These are phyloP conservation scores for Xerocomus nothofagi DNA, from an alignment of 1,284 basidiomycete genomes.

Conservation along the genomic window DNA sequence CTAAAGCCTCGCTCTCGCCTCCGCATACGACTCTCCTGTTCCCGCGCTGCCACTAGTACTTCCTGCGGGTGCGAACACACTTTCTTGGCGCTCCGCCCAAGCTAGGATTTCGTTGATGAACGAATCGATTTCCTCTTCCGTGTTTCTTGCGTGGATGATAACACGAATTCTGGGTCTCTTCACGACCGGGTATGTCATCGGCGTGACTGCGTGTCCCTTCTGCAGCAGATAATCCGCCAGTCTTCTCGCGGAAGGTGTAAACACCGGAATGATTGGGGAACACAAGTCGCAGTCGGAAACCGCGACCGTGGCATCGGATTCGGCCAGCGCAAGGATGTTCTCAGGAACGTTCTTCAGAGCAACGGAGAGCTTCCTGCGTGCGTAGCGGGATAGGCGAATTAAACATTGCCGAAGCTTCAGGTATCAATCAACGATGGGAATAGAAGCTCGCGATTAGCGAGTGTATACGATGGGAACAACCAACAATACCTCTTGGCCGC, in stretches of 20 bases:
- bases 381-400: slow-evolving; percentile 9
- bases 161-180: slow-evolving; percentile 19
- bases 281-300: not conserved
- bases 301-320: not conserved
- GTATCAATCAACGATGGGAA: not conserved
- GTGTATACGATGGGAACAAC: not conserved
- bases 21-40: not conserved
- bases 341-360: slow-evolving; percentile 12
- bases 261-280: slow-evolving; percentile 25
- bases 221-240: slow-evolving; percentile 11
- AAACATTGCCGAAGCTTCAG: slow-evolving; percentile 19
- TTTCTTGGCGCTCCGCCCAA: slow-evolving; percentile 9
- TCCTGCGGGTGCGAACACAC: not conserved
- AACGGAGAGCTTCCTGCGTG: slow-evolving; percentile 9
- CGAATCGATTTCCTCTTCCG: slow-evolving; percentile 17
- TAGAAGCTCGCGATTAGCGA: not conserved
- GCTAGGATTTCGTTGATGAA: slow-evolving; percentile 10
- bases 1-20: slow-evolving; percentile 16
- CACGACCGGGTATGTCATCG: slow-evolving; percentile 15
- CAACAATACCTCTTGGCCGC: slow-evolving; percentile 21
- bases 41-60: not conserved
- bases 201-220: slow-evolving; percentile 16
- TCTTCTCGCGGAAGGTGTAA: slow-evolving; percentile 9
- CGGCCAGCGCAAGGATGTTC: slow-evolving; percentile 8
- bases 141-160: slow-evolving; percentile 22